phyloP scores from a whole-genome alignment of 1,284 basidiomycete genomes.

The Leccinum variabile region DNA sequence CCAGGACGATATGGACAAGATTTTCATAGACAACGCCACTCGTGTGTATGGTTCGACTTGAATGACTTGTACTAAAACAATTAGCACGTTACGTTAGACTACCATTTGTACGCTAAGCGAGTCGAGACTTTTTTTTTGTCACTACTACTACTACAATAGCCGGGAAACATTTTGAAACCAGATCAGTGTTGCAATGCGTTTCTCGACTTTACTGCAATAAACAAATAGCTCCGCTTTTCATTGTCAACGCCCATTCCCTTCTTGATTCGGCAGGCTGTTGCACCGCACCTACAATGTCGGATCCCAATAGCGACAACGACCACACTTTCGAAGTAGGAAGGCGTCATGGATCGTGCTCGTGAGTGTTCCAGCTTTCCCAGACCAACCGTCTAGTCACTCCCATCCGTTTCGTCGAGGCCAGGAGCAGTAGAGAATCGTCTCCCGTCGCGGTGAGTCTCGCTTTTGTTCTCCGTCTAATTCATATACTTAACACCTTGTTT shows the following conservation, averaged over 20 bases:
- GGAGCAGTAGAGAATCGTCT: constrained; percentile 58
- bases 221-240: constrained; percentile 10
- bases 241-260: neutral
- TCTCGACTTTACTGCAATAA: neutral
- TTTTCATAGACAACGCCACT: constrained; percentile 68
- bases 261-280: neutral
- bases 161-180: neutral
- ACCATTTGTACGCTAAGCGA: neutral
- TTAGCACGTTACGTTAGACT: neutral
- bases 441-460: constrained; percentile 41
- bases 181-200: constrained; percentile 13
- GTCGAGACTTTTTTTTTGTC: neutral
- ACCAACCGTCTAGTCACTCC: constrained; percentile 9
- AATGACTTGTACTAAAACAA: neutral
- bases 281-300: constrained; percentile 16
- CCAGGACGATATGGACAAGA: constrained; percentile 71
- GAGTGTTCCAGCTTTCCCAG: constrained; percentile 8
- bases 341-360: constrained; percentile 23
- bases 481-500: neutral
- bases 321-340: constrained; percentile 21
- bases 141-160: constrained; percentile 2
- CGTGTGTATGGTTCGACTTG: constrained; percentile 50
- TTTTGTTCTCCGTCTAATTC: neutral
- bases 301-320: constrained; percentile 19
- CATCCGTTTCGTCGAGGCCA: constrained; percentile 27